Base-by-base conservation (phyloP, 768 basidiomycete genomes). In the Leccinum aurantiacum region DNA sequence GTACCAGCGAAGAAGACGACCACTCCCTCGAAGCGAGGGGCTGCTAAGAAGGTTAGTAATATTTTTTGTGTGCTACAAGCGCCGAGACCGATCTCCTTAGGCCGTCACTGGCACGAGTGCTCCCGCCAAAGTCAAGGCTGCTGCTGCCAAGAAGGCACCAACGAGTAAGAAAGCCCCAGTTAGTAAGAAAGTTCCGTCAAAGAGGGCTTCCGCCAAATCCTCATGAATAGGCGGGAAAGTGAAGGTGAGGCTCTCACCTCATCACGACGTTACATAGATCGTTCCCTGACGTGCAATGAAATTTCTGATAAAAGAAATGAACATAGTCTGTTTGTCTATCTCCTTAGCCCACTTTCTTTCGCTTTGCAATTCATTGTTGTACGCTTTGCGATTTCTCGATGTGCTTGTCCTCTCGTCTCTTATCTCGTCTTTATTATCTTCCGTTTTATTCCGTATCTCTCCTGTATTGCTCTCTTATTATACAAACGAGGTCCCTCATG, bases 1-100 rank as follows among this genome's bases (percentile, higher is more conserved):
- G 69, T 71, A 10, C 58, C 76, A 9, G 53, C 64, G 29, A 83
- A 82, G 75, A 82, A 82, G 72, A 70, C 67, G 0, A 66, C 71
- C 6, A 55, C 74, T 5, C 62, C 78, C 35, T 74, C 81, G 50
- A 84, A 81, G 70, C 78, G 84, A 35, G 84, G 80, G 33, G 50
- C 79, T 1, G 84, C 82, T 9, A 90, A 90, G 80, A 90, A 89
- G 84, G 86, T 86, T 48, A 38, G 64, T 61, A 1, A 17, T 38
- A 33, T 54, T 47, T 15, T 5, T 46, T 53, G 7, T 41, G 15
- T n/a, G 9, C 54, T 54, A 25, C 52, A 55, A 33, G 38, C 17
- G 49, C 49, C 31, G 35, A 52, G 44, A 55, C 17, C n/a, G 47
- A 64, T 22, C 47, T 31, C 64, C 8, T 22, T 64, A 88, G 86